Evolutionary conservation across 768 basidiomycete species (phyloP).

Genomic region (Chlorophyllum brunneum): DNA sequence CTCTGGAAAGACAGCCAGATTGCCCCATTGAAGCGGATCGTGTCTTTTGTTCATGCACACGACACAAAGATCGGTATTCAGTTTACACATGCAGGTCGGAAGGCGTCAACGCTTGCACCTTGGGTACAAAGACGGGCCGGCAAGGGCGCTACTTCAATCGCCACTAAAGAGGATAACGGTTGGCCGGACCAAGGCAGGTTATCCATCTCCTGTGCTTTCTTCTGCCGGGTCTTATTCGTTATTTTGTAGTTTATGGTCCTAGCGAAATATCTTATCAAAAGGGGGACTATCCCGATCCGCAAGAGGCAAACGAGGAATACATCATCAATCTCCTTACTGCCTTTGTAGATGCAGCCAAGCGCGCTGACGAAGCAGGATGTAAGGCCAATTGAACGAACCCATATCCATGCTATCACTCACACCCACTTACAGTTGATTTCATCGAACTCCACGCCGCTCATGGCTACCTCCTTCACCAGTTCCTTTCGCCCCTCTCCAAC

Average conservation of each 20-base stretch:
- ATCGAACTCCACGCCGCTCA: constrained; percentile 75
- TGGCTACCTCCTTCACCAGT: constrained; percentile 62
- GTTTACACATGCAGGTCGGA: constrained; percentile 70
- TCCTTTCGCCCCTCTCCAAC: constrained; percentile 31
- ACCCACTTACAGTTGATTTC: constrained; percentile 49
- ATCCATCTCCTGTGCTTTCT: not conserved
- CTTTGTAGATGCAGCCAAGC: constrained; percentile 49
- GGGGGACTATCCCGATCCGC: constrained; percentile 48
- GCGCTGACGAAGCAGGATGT: constrained; percentile 63
- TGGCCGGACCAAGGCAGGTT: constrained; percentile 63
- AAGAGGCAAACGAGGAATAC: constrained; percentile 50
- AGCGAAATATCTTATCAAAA: constrained; percentile 50
- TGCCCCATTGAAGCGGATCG: constrained; percentile 62
- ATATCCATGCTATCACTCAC: not conserved
- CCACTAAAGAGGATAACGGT: constrained; percentile 48
- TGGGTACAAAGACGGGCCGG: constrained; percentile 49
- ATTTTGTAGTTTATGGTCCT: constrained; percentile 55
- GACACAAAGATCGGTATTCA: constrained; percentile 75
- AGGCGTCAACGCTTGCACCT: constrained; percentile 66
- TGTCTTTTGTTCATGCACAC: constrained; percentile 70
- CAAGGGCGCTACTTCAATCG: constrained; percentile 30
- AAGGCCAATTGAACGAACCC: constrained; percentile 23
- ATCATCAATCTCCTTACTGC: constrained; percentile 56
- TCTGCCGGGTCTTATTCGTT: not conserved
- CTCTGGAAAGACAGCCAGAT: constrained; percentile 80